Percentiles rank a stretch among this genome's conserved stretches.
These are phyloP conservation scores for Globisporangium middletonii DNA, from an alignment of 352 stramenopile species.

Conservation along the genomic window DNA sequence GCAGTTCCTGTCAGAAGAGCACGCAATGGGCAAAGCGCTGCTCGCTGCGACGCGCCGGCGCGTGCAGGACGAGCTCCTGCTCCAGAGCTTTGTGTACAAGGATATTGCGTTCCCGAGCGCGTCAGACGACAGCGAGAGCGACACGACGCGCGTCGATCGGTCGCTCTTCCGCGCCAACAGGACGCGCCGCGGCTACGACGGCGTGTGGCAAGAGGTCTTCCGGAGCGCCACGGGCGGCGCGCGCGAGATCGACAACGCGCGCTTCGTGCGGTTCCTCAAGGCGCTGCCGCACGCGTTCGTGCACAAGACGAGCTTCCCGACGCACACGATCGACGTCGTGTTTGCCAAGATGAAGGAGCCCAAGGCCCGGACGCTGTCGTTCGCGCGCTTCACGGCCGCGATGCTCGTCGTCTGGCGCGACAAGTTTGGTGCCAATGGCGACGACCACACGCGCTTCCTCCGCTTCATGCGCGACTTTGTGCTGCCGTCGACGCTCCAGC, in stretches of 20 bases:
- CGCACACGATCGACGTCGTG: conserved; percentile 50
- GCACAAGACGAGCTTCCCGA: conserved; percentile 47
- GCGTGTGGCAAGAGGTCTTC: conserved; percentile 66
- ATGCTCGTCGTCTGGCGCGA: conserved; percentile 56
- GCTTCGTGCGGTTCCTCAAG: conserved; percentile 61
- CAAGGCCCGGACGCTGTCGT: conserved; percentile 53
- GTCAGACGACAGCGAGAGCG: background rate
- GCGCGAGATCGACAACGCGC: conserved; percentile 60
- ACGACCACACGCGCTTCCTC: conserved; percentile 34
- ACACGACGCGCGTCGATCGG: conserved; percentile 24
- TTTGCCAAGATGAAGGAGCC: conserved; percentile 78
- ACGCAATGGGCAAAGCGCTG: conserved; percentile 40
- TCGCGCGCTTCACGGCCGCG: conserved; percentile 52
- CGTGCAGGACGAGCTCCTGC: conserved; percentile 48
- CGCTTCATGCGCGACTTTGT: conserved; percentile 65
- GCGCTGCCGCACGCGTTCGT: conserved; percentile 50
- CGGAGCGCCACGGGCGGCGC: conserved; percentile 35
- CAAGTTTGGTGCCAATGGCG: conserved; percentile 29
- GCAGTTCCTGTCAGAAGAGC: conserved; percentile 48
- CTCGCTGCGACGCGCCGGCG: conserved; percentile 36
- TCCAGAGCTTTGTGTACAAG: conserved; percentile 58
- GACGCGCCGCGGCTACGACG: conserved; percentile 54
- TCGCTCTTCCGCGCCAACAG: conserved; percentile 42
- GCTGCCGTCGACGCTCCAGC: conserved; percentile 46
- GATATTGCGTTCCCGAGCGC: conserved; percentile 13